phyloP scores from a whole-genome alignment of 2,329 filamentous ascomycete genomes.

The Lecanicillium sp. region DNA sequence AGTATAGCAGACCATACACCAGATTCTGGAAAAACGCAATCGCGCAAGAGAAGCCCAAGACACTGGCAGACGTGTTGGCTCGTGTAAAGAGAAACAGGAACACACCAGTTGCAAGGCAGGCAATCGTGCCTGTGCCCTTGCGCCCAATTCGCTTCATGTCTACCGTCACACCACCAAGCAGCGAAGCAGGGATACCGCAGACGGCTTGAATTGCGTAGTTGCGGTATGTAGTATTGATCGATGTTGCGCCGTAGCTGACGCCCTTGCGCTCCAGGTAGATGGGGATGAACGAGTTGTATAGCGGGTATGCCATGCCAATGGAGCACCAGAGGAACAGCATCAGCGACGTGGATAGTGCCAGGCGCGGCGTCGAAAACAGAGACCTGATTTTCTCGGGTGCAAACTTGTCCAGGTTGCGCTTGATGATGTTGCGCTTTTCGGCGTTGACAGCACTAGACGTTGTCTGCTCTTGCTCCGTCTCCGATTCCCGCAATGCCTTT shows the following conservation, averaged over 20 bases:
- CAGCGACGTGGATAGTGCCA: conserved; percentile 43
- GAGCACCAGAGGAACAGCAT: conserved; percentile 49
- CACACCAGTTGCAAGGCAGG: conserved; percentile 13
- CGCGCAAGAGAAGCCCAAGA: conserved; percentile 30
- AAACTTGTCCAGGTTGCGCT: conserved; percentile 42
- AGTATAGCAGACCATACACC: conserved; percentile 22
- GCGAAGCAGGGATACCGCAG: conserved; percentile 13
- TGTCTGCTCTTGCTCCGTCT: conserved; percentile 10
- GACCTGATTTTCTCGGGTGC: conserved; percentile 41
- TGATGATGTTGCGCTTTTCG: conserved; percentile 19
- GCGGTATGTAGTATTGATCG: conserved; percentile 8
- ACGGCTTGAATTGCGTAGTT: conserved; percentile 16
- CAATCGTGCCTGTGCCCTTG: conserved; percentile 13
- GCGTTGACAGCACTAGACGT: conserved; percentile 11
- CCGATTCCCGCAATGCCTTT: too few species aligned
- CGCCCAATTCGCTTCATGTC: conserved; percentile 14
- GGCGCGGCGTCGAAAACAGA: conserved; percentile 42
- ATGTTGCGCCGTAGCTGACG: conserved; percentile 9
- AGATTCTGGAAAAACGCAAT: conserved; percentile 31
- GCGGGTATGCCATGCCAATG: conserved; percentile 47
- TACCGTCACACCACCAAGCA: conserved; percentile 13
- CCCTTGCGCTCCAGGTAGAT: conserved; percentile 20
- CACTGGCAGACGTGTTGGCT: conserved; percentile 1
- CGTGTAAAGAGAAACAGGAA: conserved; percentile 14
- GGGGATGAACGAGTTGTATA: conserved; percentile 43